phyloP scores from a whole-genome alignment of 495 filamentous ascomycete genomes.

The Podospora pseudoanserina region DNA sequence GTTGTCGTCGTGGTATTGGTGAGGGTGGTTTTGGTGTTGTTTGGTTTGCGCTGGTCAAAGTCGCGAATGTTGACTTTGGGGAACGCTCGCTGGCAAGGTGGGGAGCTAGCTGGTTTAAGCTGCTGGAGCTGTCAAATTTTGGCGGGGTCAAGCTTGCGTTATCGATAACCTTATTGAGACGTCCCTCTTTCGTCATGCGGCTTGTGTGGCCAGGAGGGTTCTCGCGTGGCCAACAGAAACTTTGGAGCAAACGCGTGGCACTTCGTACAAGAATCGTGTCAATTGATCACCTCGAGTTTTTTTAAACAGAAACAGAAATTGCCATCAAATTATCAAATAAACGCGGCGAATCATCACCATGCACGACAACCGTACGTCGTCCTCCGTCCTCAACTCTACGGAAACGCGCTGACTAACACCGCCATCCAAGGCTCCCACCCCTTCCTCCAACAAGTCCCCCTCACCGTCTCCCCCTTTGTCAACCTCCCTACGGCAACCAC shows the following conservation, averaged over 20 bases:
- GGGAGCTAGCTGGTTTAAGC: slow-evolving; percentile 6
- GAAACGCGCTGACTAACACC: slow-evolving; percentile 13
- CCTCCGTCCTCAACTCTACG: background rate
- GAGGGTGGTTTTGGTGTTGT: background rate
- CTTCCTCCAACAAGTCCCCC: slow-evolving; percentile 83
- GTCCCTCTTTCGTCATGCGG: background rate
- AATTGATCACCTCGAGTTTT: background rate
- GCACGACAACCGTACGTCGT: slow-evolving; percentile 47
- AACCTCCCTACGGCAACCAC: slow-evolving; percentile 85
- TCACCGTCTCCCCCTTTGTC: slow-evolving; percentile 93
- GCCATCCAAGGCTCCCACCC: slow-evolving; percentile 65
- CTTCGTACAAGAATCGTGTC: background rate
- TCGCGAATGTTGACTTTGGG: background rate
- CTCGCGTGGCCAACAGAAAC: background rate
- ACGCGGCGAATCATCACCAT: slow-evolving; percentile 27
- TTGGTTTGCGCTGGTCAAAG: background rate
- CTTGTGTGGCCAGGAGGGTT: background rate
- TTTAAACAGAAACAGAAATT: background rate
- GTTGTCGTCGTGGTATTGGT: background rate
- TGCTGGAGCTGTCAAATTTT: slow-evolving; percentile 4
- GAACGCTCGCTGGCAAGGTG: slow-evolving; percentile 6
- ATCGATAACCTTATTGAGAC: slow-evolving; percentile 1
- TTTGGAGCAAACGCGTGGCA: background rate
- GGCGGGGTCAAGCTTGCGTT: slow-evolving; percentile 12
- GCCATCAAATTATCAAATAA: background rate